Evolutionary conservation across 169 alveolate species (phyloP), one percentile per base, ranked within the genome.

Genomic region (Ichthyophthirius multifiliis): DNA sequence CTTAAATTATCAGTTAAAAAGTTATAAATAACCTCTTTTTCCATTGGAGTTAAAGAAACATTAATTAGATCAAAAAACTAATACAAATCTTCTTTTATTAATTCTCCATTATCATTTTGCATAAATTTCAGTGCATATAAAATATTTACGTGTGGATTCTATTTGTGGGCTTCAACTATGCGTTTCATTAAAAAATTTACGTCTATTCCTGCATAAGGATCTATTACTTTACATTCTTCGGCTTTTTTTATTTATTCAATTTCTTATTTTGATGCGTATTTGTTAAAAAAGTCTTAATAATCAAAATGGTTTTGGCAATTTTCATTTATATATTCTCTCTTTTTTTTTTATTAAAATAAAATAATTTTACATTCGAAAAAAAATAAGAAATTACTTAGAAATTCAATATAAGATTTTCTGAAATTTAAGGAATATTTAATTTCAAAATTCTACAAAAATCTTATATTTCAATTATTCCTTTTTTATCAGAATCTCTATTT

Each of bases 271-370:
- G 55, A 39, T 9, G 46, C 43, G 41, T 67, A 67, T 39, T 18
- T 67, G 20, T 41, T 41, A 62, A 37, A 67, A 44, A 67, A 67
- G 2, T 67, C 77, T 67, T 67, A 18, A 20, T 67, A 67, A 27
- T 67, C 77, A 20, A 67, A 37, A 32, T 15, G 35, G 39, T 37
- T 67, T 0, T 35, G 16, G 6, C 41, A 27, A 39, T 67, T 37
- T 18, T 67, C 43, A 3, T 18, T 32, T 2, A 39, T 34, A 18
- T 37, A 67, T 23, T 67, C 77, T 16, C 46, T 41, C 77, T 67
- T 0, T 15, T 4, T 27, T 20, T 4, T 16, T 55, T 15, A 23
- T n/a, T n/a, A n/a, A n/a, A n/a, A 23, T 27, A 10, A 55, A 55
- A 1, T 15, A 15, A 27, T 4, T 20, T 13, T 20, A 55, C 10